Conservation (phyloP, 352 stramenopile species). For the Pythium diclinum region DNA sequence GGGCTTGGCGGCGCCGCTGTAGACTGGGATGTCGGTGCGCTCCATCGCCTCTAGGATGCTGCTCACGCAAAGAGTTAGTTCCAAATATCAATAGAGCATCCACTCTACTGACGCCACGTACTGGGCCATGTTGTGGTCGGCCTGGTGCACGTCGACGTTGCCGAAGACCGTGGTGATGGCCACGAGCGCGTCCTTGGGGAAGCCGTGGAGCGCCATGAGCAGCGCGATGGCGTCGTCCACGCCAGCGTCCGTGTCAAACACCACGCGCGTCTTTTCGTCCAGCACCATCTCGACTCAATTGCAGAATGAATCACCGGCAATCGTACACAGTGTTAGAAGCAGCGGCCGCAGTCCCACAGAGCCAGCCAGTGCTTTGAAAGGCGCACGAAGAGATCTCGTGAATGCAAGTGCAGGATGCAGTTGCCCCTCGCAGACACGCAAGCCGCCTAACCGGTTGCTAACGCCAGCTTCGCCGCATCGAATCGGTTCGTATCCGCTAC, state of each 20-base stretch:
- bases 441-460: background rate
- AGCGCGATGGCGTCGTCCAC: slow-evolving; percentile 78
- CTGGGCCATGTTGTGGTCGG: slow-evolving; percentile 80
- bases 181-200: slow-evolving; percentile 52
- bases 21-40: slow-evolving; percentile 50
- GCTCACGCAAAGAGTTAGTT: background rate
- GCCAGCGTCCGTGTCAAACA: slow-evolving; percentile 79
- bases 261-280: slow-evolving; percentile 36
- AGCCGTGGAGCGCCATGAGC: slow-evolving; percentile 64
- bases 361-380: background rate
- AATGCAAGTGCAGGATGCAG: background rate
- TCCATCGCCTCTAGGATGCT: slow-evolving; percentile 63
- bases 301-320: background rate
- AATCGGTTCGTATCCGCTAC: background rate
- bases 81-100: background rate
- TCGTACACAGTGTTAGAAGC: no score
- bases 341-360: background rate
- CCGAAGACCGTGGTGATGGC: slow-evolving; percentile 80
- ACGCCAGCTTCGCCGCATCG: background rate
- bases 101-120: slow-evolving; percentile 27
- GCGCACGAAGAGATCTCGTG: background rate
- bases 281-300: background rate
- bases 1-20: slow-evolving; percentile 58
- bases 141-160: slow-evolving; percentile 79
- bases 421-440: background rate